Base-by-base conservation (phyloP, 129 eudicot genomes). In the Erigeron canadensis region DNA sequence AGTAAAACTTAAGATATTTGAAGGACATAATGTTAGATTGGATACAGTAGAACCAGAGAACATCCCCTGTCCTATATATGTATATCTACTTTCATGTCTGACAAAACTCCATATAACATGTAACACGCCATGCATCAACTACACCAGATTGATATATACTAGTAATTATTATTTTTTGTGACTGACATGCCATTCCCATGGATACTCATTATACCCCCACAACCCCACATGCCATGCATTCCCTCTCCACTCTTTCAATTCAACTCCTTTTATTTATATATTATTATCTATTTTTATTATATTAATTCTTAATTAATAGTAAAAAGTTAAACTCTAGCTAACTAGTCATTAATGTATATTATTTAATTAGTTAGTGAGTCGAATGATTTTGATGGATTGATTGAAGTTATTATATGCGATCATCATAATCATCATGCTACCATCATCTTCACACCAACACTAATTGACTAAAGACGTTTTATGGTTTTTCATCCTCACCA, bases 151-250 rank as follows among this genome's bases (percentile, higher is more conserved):
- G 53, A 48, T 63, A 50, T n/a, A 15, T 50, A n/a, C 0, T 53
- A 13, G 15, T 62, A 62, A 73, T 61, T 47, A 61, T 63, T 73
- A 17, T 34, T 61, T 17, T 72, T 63, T 73, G 54, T 73, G 63
- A 47, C 78, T 73, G 71, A 73, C 78, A 73, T 56, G 66, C 75
- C 66, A 56, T 57, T 61, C 44, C 42, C 18, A 61, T 61, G 61
- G 8, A 38, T 63, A 38, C 71, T 73, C 78, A 62, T 50, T 48
- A 38, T 51, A 47, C 22, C 69, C 69, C 15, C 77, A 73, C 77
- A 73, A 60, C 69, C 69, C 15, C 77, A 73, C 77, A 73, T 73
- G 77, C 77, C 77, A 73, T 61, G 62, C 70, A 73, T 73, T 72
- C 54, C 70, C 53, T 65, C 51, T 44, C 55, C 40, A 39, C 16